Evolutionary conservation across 2,329 filamentous ascomycete genomes (phyloP).

Genomic region (Volutella citrinella): DNA sequence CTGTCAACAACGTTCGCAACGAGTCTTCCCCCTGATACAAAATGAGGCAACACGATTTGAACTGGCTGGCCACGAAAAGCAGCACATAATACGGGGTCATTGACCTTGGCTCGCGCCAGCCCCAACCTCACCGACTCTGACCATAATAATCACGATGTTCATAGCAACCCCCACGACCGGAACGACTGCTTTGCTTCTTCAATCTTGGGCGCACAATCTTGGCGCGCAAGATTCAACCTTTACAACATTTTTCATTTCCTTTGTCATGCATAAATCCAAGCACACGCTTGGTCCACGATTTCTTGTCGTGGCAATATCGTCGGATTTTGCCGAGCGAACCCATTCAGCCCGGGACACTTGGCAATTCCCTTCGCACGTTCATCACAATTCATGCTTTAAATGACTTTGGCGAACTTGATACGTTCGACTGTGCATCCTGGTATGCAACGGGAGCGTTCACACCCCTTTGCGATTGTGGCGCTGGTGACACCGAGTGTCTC

Average conservation of each 20-base stretch:
- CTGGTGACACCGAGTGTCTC: conserved; percentile 20
- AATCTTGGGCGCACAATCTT: conserved; percentile 22
- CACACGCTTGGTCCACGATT: too few species aligned
- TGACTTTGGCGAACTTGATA: too few species aligned
- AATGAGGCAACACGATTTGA: conserved; percentile 11
- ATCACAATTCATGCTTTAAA: too few species aligned
- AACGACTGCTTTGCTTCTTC: conserved; percentile 27
- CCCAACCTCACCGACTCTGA: conserved; percentile 11
- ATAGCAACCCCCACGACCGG: conserved; percentile 25
- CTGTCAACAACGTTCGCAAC: conserved; percentile 14
- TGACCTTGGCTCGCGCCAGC: conserved; percentile 5
- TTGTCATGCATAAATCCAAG: conserved; percentile 24
- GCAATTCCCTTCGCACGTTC: too few species aligned
- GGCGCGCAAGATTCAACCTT: conserved; percentile 15
- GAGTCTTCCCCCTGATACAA: conserved; percentile 12
- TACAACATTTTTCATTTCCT: conserved; percentile 9
- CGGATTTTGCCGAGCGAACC: too few species aligned
- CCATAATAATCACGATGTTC: conserved; percentile 24
- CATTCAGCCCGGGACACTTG: too few species aligned
- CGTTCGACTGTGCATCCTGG: conserved; percentile 17
- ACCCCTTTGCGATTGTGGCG: conserved; percentile 15
- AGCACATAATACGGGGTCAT: conserved; percentile 12
- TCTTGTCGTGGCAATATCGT: too few species aligned
- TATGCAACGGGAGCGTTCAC: conserved; percentile 17
- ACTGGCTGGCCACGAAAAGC: conserved; percentile 9